These are phyloP conservation scores for Naganishia vaughanmartiniae DNA, from an alignment of 768 basidiomycete species.

Conservation along the genomic window DNA sequence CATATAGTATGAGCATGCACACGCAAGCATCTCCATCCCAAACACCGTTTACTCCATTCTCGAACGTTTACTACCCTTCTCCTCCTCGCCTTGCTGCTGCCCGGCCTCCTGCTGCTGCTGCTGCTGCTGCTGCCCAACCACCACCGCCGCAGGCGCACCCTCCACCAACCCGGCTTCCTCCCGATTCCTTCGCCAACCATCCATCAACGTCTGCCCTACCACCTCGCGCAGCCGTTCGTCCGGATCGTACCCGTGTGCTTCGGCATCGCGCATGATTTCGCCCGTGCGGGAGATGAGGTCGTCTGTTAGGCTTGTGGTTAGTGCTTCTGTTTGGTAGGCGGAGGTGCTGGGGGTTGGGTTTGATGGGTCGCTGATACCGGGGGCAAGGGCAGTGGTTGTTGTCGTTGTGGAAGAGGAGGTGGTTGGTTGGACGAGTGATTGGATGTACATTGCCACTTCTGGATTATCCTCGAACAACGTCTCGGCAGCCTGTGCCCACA, in stretches of 20 bases:
- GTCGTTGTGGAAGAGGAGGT: constrained; percentile 21
- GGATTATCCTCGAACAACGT: constrained; percentile 46
- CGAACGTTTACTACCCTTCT: constrained; percentile 28
- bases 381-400: not conserved
- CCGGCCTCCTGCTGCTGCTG: not conserved
- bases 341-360: constrained; percentile 54
- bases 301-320: constrained; percentile 69
- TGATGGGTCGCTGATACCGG: not conserved
- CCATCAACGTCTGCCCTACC: constrained; percentile 66
- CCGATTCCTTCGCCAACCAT: constrained; percentile 53
- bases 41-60: constrained; percentile 22
- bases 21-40: too few relatives aligned
- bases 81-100: not conserved
- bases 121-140: too few relatives aligned
- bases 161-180: constrained; percentile 10
- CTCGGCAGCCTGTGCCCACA: constrained; percentile 42
- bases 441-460: constrained; percentile 43
- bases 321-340: constrained; percentile 66
- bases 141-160: not conserved
- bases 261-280: constrained; percentile 65
- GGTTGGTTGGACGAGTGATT: constrained; percentile 17
- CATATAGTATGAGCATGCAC: too few relatives aligned
- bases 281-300: constrained; percentile 66
- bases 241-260: constrained; percentile 63
- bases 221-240: constrained; percentile 63